A percentile compares a stretch with the other conserved stretches of the same genome.
phyloP scores from a whole-genome alignment of 2,329 filamentous ascomycete species.

The Trichophyton equinum region DNA sequence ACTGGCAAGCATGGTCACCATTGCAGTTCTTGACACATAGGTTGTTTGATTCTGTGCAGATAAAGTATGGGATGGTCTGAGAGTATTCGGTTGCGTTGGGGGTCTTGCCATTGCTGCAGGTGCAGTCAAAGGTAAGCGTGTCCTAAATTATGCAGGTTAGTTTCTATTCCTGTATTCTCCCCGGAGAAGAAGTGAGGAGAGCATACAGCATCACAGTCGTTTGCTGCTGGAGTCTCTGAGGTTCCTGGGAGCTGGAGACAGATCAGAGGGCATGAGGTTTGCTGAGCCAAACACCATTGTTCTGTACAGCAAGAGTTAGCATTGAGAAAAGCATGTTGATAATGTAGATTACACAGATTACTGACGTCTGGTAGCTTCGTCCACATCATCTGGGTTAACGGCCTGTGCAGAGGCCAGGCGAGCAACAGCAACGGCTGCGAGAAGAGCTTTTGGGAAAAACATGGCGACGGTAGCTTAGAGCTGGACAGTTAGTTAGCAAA shows the following conservation, averaged over 20 bases:
- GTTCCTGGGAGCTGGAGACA: slow-evolving; percentile 31
- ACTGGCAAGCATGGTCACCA: slow-evolving; percentile 38
- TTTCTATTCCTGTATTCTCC: slow-evolving; percentile 1
- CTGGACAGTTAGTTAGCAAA: slow-evolving; percentile 5
- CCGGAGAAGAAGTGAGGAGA: not conserved
- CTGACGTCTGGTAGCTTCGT: slow-evolving; percentile 26
- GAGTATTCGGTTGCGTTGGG: slow-evolving; percentile 52
- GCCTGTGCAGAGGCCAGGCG: slow-evolving; percentile 25
- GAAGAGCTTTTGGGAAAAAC: not conserved
- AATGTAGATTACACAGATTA: not conserved
- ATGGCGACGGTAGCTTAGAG: not conserved
- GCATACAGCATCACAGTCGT: slow-evolving; percentile 32
- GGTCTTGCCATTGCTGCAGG: slow-evolving; percentile 41
- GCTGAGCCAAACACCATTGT: slow-evolving; percentile 33
- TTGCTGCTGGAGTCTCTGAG: slow-evolving; percentile 23
- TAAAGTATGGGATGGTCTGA: slow-evolving; percentile 50
- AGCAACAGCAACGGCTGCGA: slow-evolving; percentile 16
- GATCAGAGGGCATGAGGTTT: slow-evolving; percentile 33
- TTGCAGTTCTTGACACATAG: slow-evolving; percentile 42
- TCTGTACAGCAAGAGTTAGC: slow-evolving; percentile 17
- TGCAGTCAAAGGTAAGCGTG: slow-evolving; percentile 43
- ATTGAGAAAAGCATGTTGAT: not conserved
- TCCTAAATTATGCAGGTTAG: slow-evolving; percentile 19
- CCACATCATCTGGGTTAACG: slow-evolving; percentile 29
- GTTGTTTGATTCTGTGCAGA: slow-evolving; percentile 46